These are phyloP conservation scores for Przewalskia tangutica DNA, from an alignment of 257 asterid genomes.

Conservation along the genomic window DNA sequence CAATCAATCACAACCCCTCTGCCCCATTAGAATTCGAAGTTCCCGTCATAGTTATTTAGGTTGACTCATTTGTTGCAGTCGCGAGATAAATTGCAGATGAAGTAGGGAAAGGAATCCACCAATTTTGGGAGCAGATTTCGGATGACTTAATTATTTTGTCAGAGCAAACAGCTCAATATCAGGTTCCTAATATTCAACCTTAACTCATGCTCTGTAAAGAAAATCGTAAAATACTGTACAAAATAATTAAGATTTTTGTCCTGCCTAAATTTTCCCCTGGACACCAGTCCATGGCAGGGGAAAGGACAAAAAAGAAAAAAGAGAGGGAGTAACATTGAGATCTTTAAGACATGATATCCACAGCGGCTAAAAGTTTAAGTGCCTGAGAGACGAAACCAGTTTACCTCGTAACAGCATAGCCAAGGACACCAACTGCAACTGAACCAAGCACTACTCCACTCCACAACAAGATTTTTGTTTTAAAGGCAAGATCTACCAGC, in stretches of 20 bases:
- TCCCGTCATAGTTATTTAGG: background rate
- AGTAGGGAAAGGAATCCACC: background rate
- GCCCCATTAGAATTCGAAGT: background rate
- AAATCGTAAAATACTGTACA: background rate
- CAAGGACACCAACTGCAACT: constrained; percentile 59
- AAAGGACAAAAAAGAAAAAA: background rate
- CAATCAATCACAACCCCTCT: background rate
- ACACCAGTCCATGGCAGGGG: background rate
- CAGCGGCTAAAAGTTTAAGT: background rate
- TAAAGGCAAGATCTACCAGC: constrained; percentile 59
- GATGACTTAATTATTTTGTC: background rate
- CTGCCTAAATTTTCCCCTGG: background rate
- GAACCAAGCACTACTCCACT: constrained; percentile 69
- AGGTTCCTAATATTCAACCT: background rate
- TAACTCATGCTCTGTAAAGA: background rate
- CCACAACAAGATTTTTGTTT: constrained; percentile 51
- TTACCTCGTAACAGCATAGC: constrained; percentile 77
- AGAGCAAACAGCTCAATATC: background rate
- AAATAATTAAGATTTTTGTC: background rate
- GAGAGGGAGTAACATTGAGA: background rate
- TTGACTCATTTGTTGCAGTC: background rate
- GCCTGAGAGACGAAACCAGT: background rate
- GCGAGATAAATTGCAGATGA: background rate
- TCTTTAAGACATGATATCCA: background rate
- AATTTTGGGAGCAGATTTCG: background rate